Conservation (phyloP, 2,329 filamentous ascomycete genomes). For the Curvularia spicifera region DNA sequence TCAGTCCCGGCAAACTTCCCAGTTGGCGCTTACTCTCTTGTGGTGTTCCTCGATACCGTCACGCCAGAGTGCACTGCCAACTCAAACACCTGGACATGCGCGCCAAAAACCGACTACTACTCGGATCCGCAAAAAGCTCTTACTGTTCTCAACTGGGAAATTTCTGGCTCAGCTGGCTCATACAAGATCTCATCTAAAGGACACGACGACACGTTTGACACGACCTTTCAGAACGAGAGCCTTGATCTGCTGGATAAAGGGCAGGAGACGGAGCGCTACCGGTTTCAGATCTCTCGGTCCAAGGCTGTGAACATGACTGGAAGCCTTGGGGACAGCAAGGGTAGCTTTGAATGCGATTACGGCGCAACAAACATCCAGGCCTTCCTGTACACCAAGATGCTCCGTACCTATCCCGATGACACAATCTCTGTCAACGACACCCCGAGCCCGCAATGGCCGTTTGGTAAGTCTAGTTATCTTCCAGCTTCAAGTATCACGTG, state of each 20-base stretch:
- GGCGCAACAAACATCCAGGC: slow-evolving; percentile 62
- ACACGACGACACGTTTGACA: slow-evolving; percentile 60
- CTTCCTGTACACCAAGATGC: slow-evolving; percentile 65
- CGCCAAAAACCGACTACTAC: slow-evolving; percentile 61
- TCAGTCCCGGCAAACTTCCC: slow-evolving; percentile 58
- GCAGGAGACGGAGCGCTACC: slow-evolving; percentile 61
- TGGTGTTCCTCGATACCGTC: slow-evolving; percentile 62
- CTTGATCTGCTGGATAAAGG: slow-evolving; percentile 59
- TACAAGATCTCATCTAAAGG: slow-evolving; percentile 64
- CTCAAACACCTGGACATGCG: slow-evolving; percentile 67
- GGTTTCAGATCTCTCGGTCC: slow-evolving; percentile 61
- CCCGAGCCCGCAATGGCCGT: slow-evolving; percentile 45
- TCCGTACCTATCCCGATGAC: slow-evolving; percentile 49
- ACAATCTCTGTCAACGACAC: slow-evolving; percentile 37
- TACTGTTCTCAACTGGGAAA: slow-evolving; percentile 68
- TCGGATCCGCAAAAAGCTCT: slow-evolving; percentile 50
- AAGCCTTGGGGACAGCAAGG: slow-evolving; percentile 53
- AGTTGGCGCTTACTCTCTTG: slow-evolving; percentile 66
- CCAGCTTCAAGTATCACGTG: neutral
- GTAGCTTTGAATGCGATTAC: slow-evolving; percentile 64
- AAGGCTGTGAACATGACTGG: slow-evolving; percentile 61
- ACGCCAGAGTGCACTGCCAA: slow-evolving; percentile 65
- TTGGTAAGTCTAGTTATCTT: slow-evolving; percentile 28
- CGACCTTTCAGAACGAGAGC: slow-evolving; percentile 61
- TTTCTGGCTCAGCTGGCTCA: slow-evolving; percentile 50